Evolutionary conservation across 768 basidiomycete species (phyloP).

Genomic region (Boletus eberwhitei): DNA sequence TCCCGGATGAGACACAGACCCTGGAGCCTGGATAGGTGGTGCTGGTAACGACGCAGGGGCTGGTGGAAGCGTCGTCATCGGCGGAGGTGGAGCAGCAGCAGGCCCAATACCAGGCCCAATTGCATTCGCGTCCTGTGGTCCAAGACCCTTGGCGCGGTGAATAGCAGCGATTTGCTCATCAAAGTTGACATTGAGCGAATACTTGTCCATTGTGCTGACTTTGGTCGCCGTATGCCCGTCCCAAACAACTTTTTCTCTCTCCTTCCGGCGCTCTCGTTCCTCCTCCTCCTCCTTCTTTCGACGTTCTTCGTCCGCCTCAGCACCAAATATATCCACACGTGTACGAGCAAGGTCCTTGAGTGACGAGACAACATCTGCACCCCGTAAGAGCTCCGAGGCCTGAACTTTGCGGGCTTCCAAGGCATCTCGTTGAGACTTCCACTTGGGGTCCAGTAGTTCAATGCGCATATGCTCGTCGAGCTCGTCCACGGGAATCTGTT

Average conservation of each 20-base stretch:
- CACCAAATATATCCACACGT: constrained; percentile 98
- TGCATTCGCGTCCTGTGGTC: constrained; percentile 74
- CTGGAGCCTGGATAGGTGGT: constrained; percentile 49
- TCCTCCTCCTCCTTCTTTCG: constrained; percentile 85
- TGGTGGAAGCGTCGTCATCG: constrained; percentile 61
- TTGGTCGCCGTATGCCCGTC: constrained; percentile 97
- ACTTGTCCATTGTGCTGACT: constrained; percentile 88
- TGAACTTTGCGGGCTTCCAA: constrained; percentile 89
- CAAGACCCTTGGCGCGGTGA: constrained; percentile 87
- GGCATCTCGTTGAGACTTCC: constrained; percentile 92
- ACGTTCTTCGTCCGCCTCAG: constrained; percentile 87
- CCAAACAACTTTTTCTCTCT: constrained; percentile 96
- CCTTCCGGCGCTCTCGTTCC: constrained; percentile 74
- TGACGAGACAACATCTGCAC: constrained; percentile 92
- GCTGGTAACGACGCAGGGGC: constrained; percentile 73
- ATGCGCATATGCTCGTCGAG: constrained; percentile 98
- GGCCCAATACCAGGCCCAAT: constrained; percentile 89
- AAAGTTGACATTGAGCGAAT: constrained; percentile 89
- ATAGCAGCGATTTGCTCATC: constrained; percentile 98
- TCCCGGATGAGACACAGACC: constrained; percentile 42
- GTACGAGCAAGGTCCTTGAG: constrained; percentile 90
- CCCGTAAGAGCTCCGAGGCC: constrained; percentile 81
- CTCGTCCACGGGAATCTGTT: constrained; percentile 94
- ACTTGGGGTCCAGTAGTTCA: constrained; percentile 93
- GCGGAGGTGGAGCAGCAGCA: constrained; percentile 62